Evolutionary conservation across 2,329 filamentous ascomycete species (phyloP), one percentile per base, ranked within the genome.

Genomic region (Diaporthe longicolla): DNA sequence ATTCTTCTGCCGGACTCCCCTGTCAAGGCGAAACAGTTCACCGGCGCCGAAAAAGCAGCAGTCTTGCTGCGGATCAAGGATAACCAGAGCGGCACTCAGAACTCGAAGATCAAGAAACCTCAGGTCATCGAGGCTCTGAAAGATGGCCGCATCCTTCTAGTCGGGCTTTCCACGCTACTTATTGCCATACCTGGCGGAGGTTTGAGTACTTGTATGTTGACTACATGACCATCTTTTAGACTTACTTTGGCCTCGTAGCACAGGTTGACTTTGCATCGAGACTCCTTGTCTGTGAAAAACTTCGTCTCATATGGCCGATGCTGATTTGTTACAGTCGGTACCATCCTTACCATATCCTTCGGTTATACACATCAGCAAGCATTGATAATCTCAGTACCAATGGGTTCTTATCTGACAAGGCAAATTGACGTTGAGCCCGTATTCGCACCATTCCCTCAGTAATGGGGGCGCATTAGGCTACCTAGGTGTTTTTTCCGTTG

Each of bases 1-100:
- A 88, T 88, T 73, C 78, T 88, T 52, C 82, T 93, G 4, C 88
- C 91, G 0, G 88, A 92, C 77, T 85, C 87, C 3, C 89, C 89
- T 0, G 86, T 89, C 57, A 90, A 86, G 0, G 90, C 91, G 1
- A 87, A 86, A 74, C 93, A 90, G 78, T 85, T 93, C 21, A 87
- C 82, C 11, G 79, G 84, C 0, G 83, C 87, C 37, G 90, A 93
- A 78, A 87, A 86, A 70, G 81, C 80, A 5, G 83, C 89, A 17
- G 87, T 88, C 2, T 81, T 89, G 11, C 85, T 87, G 61, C 83
- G 88, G 10, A 84, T 89, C 1, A 82, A 84, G 0, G 80, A 80
- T 2, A 89, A 90, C 75, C 80, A 84, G 6, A 85, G 87, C 73
- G 88, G 88, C 0, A 84, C 89, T 55, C 88, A 88, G 75, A 89